Evolutionary conservation across 2,329 filamentous ascomycete genomes (phyloP).

Genomic region (Aspergillus bombycis): DNA sequence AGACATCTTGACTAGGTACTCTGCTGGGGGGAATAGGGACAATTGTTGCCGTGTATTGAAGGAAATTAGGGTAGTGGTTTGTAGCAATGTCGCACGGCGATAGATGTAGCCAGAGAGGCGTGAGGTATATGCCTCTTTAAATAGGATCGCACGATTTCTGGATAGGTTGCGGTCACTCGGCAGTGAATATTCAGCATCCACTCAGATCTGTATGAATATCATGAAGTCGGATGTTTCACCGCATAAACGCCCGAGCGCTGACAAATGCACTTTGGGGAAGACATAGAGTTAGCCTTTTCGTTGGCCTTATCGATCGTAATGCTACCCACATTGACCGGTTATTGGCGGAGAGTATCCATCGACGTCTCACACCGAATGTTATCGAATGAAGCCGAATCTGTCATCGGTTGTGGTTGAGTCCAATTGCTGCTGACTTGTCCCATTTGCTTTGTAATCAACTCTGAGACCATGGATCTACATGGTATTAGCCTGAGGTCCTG

Average conservation of each 20-base stretch:
- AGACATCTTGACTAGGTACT: slow-evolving; percentile 16
- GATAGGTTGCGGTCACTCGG: neutral
- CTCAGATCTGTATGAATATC: neutral
- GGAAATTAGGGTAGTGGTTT: neutral
- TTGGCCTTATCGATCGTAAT: neutral
- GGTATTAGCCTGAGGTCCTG: neutral
- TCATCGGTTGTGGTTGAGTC: neutral
- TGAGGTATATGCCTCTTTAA: neutral
- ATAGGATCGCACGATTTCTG: neutral
- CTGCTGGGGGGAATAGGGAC: neutral
- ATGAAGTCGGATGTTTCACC: neutral
- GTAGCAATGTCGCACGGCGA: neutral
- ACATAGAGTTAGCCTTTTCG: neutral
- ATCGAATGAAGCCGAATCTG: neutral
- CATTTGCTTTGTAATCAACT: neutral
- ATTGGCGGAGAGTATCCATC: neutral
- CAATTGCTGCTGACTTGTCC: too few species aligned
- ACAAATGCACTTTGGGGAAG: neutral
- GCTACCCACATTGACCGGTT: neutral
- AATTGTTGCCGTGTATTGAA: neutral
- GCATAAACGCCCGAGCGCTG: too few species aligned
- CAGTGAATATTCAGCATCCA: neutral
- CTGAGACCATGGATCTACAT: neutral
- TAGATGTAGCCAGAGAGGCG: neutral
- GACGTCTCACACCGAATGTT: neutral